phyloP scores from a whole-genome alignment of 2,329 filamentous ascomycete species.

The Colletotrichum sp. region DNA sequence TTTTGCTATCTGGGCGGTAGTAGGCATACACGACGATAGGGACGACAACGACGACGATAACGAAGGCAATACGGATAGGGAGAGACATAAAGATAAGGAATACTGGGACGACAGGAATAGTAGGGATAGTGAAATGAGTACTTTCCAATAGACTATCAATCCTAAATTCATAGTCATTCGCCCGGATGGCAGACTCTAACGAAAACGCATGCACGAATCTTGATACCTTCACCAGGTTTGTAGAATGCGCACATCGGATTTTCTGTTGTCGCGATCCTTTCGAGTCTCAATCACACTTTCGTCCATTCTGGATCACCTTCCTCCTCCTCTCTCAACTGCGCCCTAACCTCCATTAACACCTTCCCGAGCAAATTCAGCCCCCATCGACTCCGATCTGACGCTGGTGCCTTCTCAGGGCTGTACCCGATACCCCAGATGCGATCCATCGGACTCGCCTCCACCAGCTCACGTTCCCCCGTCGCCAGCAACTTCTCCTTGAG shows the following conservation, averaged over 20 bases:
- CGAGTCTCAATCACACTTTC: rapidly evolving
- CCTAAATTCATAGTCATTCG: too few species aligned
- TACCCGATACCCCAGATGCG: constrained; percentile 72
- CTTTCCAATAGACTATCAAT: too few species aligned
- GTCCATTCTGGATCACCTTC: not conserved
- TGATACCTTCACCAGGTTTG: rapidly evolving
- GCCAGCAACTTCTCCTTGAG: constrained; percentile 55
- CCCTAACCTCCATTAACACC: constrained; percentile 64
- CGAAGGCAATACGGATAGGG: rapidly evolving
- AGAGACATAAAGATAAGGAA: rapidly evolving
- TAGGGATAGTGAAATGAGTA: too few species aligned
- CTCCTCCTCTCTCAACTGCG: constrained; percentile 48
- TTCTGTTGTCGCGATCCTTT: rapidly evolving
- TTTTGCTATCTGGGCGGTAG: too few species aligned
- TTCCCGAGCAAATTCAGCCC: constrained; percentile 69
- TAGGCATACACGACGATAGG: too few species aligned
- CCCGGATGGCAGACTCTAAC: too few species aligned
- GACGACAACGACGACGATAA: too few species aligned
- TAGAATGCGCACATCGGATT: too few species aligned
- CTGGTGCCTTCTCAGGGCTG: constrained; percentile 50
- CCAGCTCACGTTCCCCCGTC: constrained; percentile 65
- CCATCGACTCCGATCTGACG: constrained; percentile 54
- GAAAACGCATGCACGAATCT: too few species aligned
- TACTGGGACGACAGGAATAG: rapidly evolving
- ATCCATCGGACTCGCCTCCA: constrained; percentile 67